These are phyloP conservation scores for Artemisia annua DNA, from an alignment of 129 eudicot genomes.

Conservation along the genomic window DNA sequence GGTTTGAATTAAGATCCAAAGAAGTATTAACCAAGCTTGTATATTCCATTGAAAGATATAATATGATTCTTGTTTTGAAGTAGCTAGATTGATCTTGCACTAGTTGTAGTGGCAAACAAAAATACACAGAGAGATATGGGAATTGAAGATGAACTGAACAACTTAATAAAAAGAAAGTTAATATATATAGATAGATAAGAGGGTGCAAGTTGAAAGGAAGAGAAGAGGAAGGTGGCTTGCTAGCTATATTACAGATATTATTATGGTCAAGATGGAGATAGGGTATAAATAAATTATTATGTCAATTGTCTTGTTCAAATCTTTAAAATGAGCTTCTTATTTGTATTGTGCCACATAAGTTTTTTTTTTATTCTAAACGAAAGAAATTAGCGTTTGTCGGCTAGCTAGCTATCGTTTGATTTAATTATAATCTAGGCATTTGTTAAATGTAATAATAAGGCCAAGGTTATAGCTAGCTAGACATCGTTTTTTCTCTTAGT, in stretches of 20 bases:
- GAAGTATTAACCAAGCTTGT: constrained; percentile 76
- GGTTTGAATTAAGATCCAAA: constrained; percentile 71
- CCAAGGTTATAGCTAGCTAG: background rate
- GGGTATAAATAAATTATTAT: constrained; percentile 19
- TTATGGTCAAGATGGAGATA: constrained; percentile 41
- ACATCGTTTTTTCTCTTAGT: background rate
- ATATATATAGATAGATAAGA: constrained; percentile 31
- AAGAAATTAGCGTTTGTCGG: background rate
- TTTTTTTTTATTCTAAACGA: background rate
- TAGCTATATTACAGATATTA: constrained; percentile 16
- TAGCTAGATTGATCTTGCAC: constrained; percentile 19
- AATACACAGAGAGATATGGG: constrained; percentile 3
- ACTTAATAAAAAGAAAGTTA: constrained; percentile 26
- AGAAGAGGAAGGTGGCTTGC: constrained; percentile 44
- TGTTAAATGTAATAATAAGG: background rate
- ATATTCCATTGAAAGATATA: constrained; percentile 56
- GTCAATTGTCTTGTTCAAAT: background rate
- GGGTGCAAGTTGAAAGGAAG: constrained; percentile 46
- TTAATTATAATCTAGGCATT: background rate
- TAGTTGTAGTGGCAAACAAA: constrained; percentile 8
- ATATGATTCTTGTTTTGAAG: background rate
- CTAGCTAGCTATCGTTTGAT: background rate
- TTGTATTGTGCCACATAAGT: constrained; percentile 13
- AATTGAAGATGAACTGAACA: constrained; percentile 26
- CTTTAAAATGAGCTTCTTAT: constrained; percentile 26